Evolutionary conservation across 176 grass and related monocot species (phyloP).

Genomic region (Oryza australiensis): DNA sequence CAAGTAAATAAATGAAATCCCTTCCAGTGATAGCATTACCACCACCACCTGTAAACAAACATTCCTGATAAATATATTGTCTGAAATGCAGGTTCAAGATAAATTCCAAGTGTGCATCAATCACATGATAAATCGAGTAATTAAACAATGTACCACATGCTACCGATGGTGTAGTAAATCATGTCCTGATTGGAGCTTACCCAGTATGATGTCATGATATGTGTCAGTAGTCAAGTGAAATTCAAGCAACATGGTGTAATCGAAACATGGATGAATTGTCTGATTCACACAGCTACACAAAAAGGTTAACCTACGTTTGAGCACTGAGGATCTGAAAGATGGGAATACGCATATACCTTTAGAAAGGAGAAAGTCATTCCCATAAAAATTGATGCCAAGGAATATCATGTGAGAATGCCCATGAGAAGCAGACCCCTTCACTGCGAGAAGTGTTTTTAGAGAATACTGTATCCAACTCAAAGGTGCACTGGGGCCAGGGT

Average conservation of each 20-base stretch:
- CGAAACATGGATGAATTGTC: conserved; percentile 19
- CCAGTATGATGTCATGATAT: conserved; percentile 3
- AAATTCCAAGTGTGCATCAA: conserved; percentile 13
- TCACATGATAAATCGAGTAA: neutral
- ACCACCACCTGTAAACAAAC: conserved; percentile 51
- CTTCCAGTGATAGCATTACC: conserved; percentile 69
- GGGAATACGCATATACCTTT: conserved; percentile 56
- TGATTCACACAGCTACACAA: neutral
- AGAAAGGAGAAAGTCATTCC: conserved; percentile 85
- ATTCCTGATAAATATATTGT: conserved; percentile 21
- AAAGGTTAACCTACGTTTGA: conserved; percentile 20
- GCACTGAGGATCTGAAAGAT: neutral
- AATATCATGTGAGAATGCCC: conserved; percentile 71
- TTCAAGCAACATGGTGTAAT: conserved; percentile 3
- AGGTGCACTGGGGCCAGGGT: conserved; percentile 87
- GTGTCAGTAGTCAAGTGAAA: conserved; percentile 15
- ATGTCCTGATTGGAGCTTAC: conserved; percentile 12
- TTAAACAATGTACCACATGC: neutral
- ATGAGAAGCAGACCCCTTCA: conserved; percentile 27
- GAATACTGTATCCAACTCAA: conserved; percentile 75
- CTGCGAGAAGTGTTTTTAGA: conserved; percentile 62
- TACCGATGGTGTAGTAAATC: conserved; percentile 14
- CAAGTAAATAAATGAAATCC: conserved; percentile 67
- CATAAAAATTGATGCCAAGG: conserved; percentile 92
- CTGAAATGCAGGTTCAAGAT: conserved; percentile 9